These are phyloP conservation scores for Cyclocybe cylindracea DNA, from an alignment of 768 basidiomycete species.

Conservation along the genomic window DNA sequence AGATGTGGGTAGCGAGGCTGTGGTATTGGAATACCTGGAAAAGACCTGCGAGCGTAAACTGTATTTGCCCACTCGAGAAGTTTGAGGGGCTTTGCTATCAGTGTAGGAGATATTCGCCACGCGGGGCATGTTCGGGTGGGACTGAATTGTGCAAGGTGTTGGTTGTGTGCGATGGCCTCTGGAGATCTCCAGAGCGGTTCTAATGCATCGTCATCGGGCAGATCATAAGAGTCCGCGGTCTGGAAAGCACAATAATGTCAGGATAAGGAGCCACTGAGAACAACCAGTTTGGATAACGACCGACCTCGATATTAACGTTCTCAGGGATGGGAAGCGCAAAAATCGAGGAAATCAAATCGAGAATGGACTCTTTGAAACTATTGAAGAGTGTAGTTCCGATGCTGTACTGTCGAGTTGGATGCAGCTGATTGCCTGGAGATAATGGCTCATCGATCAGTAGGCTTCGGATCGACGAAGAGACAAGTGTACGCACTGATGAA, in stretches of 20 bases:
- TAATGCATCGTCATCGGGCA: slow-evolving; percentile 1
- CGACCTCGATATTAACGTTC: slow-evolving; percentile 6
- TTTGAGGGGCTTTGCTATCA: slow-evolving; percentile 1
- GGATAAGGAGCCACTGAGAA: neutral
- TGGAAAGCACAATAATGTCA: neutral
- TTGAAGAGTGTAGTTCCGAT: too few relatives aligned
- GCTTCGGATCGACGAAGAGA: too few relatives aligned
- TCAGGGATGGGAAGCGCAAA: slow-evolving; percentile 8
- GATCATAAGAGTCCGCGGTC: slow-evolving; percentile 1
- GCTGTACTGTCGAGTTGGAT: too few relatives aligned
- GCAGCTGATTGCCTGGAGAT: too few relatives aligned
- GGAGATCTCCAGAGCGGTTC: neutral
- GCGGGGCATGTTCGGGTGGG: neutral
- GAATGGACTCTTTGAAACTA: neutral
- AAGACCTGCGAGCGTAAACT: slow-evolving; percentile 1
- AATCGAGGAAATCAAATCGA: slow-evolving; percentile 1
- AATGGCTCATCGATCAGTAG: too few relatives aligned
- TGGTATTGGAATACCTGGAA: slow-evolving; percentile 6
- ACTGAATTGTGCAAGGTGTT: neutral
- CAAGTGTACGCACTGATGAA: too few relatives aligned
- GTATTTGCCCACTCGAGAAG: slow-evolving; percentile 1
- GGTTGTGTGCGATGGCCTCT: slow-evolving; percentile 3
- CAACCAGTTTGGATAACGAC: neutral
- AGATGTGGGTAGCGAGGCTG: slow-evolving; percentile 10
- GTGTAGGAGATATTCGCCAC: slow-evolving; percentile 5